Percentiles rank a stretch among this genome's conserved stretches.
phyloP scores from a whole-genome alignment of 805 yeast species.

The Metschnikowia cerradonensis region DNA sequence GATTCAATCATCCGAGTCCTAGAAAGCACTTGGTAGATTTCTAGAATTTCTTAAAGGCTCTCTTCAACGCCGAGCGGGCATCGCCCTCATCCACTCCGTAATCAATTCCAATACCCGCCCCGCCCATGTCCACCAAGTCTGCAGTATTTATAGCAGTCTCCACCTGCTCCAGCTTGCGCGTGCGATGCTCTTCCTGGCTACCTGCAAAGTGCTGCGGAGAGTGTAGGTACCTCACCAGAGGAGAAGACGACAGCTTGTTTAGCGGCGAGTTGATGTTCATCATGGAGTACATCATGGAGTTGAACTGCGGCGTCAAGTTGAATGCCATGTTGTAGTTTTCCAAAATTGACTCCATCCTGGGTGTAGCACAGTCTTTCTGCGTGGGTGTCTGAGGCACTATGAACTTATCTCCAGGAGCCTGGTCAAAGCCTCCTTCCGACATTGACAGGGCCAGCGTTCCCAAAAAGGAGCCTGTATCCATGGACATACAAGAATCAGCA shows the following conservation, averaged over 20 bases:
- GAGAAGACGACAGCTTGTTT: constrained; percentile 29
- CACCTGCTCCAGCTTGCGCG: not conserved
- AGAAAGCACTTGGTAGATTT: not conserved
- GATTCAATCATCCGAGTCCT: not conserved
- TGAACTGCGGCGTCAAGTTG: constrained; percentile 40
- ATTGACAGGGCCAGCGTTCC: not conserved
- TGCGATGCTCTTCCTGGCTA: not conserved
- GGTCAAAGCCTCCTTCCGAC: not conserved
- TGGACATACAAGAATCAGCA: not conserved
- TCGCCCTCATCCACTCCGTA: constrained; percentile 16
- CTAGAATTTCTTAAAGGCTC: constrained; percentile 5
- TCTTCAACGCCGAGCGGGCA: constrained; percentile 10
- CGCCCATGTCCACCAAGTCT: not conserved
- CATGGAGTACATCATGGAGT: constrained; percentile 37
- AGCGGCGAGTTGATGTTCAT: constrained; percentile 34
- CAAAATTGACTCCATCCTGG: constrained; percentile 1
- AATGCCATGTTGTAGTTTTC: constrained; percentile 17
- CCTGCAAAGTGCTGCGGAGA: not conserved
- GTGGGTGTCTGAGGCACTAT: constrained; percentile 35
- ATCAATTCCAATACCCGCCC: not conserved
- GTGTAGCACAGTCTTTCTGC: constrained; percentile 23
- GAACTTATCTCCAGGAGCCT: not conserved
- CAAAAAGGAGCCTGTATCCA: not conserved
- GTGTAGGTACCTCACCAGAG: constrained; percentile 11
- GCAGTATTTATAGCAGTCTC: not conserved